Conservation (phyloP, 129 eudicot species). For the Flaveria linearis region DNA sequence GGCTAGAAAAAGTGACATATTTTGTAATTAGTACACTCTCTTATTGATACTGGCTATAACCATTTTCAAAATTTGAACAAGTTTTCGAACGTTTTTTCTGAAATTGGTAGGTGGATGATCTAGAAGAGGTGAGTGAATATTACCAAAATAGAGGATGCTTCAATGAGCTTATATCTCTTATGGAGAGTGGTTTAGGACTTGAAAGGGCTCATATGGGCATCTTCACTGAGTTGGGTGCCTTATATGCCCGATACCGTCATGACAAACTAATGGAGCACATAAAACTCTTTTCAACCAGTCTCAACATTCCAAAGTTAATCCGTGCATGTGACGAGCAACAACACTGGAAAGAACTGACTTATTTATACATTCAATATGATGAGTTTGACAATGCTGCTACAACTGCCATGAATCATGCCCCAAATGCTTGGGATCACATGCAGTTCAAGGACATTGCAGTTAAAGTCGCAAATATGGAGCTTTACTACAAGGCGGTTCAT, state of each 20-base stretch:
- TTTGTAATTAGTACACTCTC: neutral
- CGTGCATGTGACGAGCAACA: slow-evolving; percentile 99
- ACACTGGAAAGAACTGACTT: slow-evolving; percentile 96
- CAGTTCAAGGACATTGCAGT: slow-evolving; percentile 94
- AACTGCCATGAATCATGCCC: slow-evolving; percentile 97
- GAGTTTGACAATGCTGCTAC: slow-evolving; percentile 99
- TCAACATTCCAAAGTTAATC: slow-evolving; percentile 96
- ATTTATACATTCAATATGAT: slow-evolving; percentile 82
- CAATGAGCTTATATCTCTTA: slow-evolving; percentile 89
- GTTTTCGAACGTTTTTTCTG: slow-evolving; percentile 10
- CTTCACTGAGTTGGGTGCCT: slow-evolving; percentile 94
- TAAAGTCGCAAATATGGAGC: slow-evolving; percentile 95
- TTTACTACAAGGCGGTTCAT: slow-evolving; percentile 94
- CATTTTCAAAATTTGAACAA: neutral
- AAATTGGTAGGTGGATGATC: slow-evolving; percentile 78
- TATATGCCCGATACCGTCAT: slow-evolving; percentile 93
- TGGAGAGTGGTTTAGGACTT: slow-evolving; percentile 98
- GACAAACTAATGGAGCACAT: slow-evolving; percentile 99
- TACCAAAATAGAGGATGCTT: slow-evolving; percentile 99
- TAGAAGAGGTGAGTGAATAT: slow-evolving; percentile 94
- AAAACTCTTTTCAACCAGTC: slow-evolving; percentile 94
- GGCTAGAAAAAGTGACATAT: neutral
- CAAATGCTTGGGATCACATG: slow-evolving; percentile 99
- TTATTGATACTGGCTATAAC: neutral
- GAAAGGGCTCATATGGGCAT: slow-evolving; percentile 99